These are phyloP conservation scores for Wickerhamomyces subpelliculosus DNA, from an alignment of 805 yeast species.

Conservation along the genomic window DNA sequence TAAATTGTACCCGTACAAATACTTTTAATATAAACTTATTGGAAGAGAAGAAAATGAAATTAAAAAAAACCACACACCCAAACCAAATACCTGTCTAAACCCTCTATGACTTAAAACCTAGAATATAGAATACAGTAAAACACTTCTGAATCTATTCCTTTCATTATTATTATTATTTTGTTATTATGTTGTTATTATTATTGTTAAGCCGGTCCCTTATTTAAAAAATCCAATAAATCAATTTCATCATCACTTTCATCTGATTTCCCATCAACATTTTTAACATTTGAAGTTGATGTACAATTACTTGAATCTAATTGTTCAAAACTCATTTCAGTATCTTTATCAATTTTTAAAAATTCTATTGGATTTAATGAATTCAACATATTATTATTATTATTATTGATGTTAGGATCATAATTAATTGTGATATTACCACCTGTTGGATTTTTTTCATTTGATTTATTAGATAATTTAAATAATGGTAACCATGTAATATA, in stretches of 20 bases:
- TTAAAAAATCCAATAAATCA: conserved; percentile 41
- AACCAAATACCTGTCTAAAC: too few relatives aligned
- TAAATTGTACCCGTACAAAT: too few relatives aligned
- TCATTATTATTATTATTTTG: too few relatives aligned
- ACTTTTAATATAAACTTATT: too few relatives aligned
- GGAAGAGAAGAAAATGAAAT: too few relatives aligned
- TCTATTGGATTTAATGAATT: conserved; percentile 10
- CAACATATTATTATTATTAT: not conserved
- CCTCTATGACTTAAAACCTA: not conserved
- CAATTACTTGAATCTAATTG: conserved; percentile 1
- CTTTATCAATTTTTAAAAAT: conserved; percentile 5
- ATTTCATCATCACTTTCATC: conserved; percentile 23
- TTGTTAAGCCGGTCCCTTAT: conserved; percentile 27
- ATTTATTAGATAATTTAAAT: conserved; percentile 33
- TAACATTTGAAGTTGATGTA: not conserved
- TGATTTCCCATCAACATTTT: not conserved
- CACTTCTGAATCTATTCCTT: too few relatives aligned
- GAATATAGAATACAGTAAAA: too few relatives aligned
- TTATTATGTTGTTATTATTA: too few relatives aligned
- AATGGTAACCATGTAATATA: conserved; percentile 36
- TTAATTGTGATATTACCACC: not conserved
- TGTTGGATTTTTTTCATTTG: conserved; percentile 6
- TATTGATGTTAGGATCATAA: not conserved
- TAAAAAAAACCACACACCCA: too few relatives aligned
- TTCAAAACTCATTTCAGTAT: not conserved